phyloP scores from a whole-genome alignment of 305 asterid species.

The Plantago coronopus region DNA sequence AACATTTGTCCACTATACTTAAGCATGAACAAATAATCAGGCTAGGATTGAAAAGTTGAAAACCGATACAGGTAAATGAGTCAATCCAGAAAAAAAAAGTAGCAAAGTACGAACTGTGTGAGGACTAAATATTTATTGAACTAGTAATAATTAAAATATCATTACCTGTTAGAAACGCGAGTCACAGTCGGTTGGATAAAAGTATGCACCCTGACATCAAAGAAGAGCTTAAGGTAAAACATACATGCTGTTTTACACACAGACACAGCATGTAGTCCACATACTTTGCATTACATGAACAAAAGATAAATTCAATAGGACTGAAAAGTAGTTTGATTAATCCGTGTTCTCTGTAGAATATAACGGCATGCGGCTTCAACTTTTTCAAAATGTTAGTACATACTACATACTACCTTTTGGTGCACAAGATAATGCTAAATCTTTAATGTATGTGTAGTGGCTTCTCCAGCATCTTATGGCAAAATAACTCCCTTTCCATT shows the following conservation, averaged over 20 bases:
- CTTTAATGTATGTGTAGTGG: constrained; percentile 11
- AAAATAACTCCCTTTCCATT: constrained; percentile 1
- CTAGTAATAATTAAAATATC: constrained; percentile 12
- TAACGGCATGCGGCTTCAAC: constrained; percentile 9
- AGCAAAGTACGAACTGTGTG: constrained; percentile 6
- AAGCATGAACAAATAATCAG: constrained; percentile 7
- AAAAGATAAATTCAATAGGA: constrained; percentile 8
- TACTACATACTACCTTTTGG: neutral
- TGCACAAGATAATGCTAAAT: constrained; percentile 10
- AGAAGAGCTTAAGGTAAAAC: constrained; percentile 12
- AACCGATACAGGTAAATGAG: neutral
- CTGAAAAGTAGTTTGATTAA: constrained; percentile 1
- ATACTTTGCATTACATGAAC: neutral
- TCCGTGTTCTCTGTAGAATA: neutral
- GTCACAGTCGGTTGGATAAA: constrained; percentile 85
- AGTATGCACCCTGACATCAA: constrained; percentile 77
- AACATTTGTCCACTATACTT: constrained; percentile 10
- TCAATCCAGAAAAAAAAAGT: neutral
- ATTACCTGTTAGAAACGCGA: constrained; percentile 89
- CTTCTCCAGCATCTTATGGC: constrained; percentile 2
- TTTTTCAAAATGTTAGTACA: neutral
- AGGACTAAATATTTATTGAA: constrained; percentile 13
- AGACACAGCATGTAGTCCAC: constrained; percentile 8
- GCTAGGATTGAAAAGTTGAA: constrained; percentile 11
- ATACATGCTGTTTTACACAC: constrained; percentile 1